These are phyloP conservation scores for Artomyces pyxidatus DNA, from an alignment of 768 basidiomycete species.

Conservation along the genomic window DNA sequence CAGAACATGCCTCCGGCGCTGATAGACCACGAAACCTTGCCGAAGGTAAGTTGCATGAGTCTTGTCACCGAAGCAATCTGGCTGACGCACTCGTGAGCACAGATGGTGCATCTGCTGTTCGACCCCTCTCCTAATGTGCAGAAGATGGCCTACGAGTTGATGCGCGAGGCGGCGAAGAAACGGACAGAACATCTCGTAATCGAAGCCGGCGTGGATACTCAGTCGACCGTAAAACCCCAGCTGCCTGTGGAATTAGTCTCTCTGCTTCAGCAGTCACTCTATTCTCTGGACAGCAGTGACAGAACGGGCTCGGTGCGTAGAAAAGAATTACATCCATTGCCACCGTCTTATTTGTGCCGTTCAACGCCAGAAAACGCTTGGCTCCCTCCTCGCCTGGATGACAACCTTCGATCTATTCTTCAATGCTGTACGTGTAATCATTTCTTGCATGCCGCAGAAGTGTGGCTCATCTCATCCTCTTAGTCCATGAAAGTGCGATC, in stretches of 20 bases:
- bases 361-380: constrained; percentile 39
- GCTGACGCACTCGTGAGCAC: no score
- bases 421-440: constrained; percentile 56
- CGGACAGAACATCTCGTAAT: constrained; percentile 80
- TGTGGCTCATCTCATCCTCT: not conserved
- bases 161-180: constrained; percentile 60
- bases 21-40: constrained; percentile 54
- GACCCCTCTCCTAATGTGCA: constrained; percentile 63
- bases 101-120: constrained; percentile 78
- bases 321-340: not conserved
- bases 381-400: constrained; percentile 84
- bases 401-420: constrained; percentile 77
- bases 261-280: constrained; percentile 45
- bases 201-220: constrained; percentile 75
- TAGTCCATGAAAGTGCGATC: constrained; percentile 86
- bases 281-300: constrained; percentile 29
- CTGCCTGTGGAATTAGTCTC: constrained; percentile 62
- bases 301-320: constrained; percentile 23
- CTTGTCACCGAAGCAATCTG: no score
- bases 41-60: constrained; percentile 48
- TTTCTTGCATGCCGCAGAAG: not conserved
- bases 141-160: constrained; percentile 66
- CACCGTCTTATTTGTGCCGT: not conserved
- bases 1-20: constrained; percentile 57
- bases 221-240: constrained; percentile 40